Conservation (phyloP, 2,329 filamentous ascomycete species). For the Alternaria triticina region DNA sequence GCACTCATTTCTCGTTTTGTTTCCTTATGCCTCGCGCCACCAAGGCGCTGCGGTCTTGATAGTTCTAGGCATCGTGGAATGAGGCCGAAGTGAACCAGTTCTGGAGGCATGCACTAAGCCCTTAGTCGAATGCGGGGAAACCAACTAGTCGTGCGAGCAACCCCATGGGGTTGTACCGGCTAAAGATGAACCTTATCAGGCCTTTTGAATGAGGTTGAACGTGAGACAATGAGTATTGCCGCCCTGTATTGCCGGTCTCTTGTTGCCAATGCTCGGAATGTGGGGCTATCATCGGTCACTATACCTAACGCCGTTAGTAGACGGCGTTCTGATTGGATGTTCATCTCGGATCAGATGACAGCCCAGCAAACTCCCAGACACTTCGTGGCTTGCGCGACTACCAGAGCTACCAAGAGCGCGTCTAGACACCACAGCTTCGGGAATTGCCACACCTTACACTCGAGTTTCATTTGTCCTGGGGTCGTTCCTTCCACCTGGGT, state of each 20-base stretch:
- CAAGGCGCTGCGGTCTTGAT: conserved; percentile 3
- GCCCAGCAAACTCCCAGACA: background rate
- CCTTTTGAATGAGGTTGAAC: background rate
- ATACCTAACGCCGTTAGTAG: background rate
- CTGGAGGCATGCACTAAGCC: conserved; percentile 1
- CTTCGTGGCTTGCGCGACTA: background rate
- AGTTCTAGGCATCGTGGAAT: background rate
- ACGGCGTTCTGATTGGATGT: background rate
- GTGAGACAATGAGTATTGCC: background rate
- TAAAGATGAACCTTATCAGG: conserved; percentile 5
- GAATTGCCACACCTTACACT: background rate
- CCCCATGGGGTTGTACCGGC: conserved; percentile 10
- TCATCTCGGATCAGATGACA: background rate
- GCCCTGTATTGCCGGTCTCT: background rate
- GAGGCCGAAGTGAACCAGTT: background rate
- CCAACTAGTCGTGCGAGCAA: background rate
- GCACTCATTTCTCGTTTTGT: background rate
- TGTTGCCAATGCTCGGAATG: background rate
- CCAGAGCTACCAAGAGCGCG: background rate
- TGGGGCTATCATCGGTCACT: background rate
- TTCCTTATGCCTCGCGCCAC: background rate
- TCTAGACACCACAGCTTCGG: background rate
- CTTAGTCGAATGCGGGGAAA: conserved; percentile 3
- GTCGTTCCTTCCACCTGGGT: background rate
- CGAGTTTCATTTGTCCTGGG: background rate